Evolutionary conservation across 768 basidiomycete genomes (phyloP).

Genomic region (Suillus sp.): DNA sequence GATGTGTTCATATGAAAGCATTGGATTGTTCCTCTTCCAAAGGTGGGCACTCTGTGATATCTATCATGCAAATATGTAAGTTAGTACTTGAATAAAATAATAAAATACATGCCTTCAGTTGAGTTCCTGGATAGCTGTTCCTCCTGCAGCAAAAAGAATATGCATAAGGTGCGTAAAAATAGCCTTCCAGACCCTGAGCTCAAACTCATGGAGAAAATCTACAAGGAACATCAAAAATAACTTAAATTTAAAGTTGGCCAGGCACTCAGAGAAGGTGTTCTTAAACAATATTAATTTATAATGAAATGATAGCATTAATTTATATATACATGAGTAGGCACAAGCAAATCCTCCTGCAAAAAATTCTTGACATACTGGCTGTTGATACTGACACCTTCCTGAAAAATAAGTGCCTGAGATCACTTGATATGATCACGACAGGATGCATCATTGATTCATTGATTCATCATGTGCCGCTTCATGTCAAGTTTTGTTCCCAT

Average conservation of each 20-base stretch:
- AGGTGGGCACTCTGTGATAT: slow-evolving; percentile 17
- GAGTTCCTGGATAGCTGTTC: background rate
- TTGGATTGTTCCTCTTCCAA: slow-evolving; percentile 13
- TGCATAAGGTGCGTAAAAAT: slow-evolving; percentile 32
- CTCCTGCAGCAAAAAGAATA: background rate
- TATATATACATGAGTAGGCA: background rate
- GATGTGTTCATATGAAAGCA: slow-evolving; percentile 9
- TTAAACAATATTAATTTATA: background rate
- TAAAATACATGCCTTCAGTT: background rate
- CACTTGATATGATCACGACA: slow-evolving; percentile 9
- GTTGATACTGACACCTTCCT: background rate
- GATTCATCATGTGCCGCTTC: no score
- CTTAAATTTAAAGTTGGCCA: slow-evolving; percentile 17
- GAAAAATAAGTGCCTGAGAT: background rate
- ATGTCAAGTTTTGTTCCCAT: no score
- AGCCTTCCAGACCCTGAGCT: slow-evolving; percentile 27
- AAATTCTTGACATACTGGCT: background rate
- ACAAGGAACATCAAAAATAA: slow-evolving; percentile 16
- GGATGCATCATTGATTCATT: background rate
- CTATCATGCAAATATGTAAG: slow-evolving; percentile 7
- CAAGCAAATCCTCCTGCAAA: background rate
- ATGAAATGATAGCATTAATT: background rate
- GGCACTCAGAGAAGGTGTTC: slow-evolving; percentile 13
- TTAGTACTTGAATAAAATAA: background rate
- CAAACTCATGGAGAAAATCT: slow-evolving; percentile 26